Evolutionary conservation across 2,329 filamentous ascomycete species (phyloP).

Genomic region (Fusarium denticulatum): DNA sequence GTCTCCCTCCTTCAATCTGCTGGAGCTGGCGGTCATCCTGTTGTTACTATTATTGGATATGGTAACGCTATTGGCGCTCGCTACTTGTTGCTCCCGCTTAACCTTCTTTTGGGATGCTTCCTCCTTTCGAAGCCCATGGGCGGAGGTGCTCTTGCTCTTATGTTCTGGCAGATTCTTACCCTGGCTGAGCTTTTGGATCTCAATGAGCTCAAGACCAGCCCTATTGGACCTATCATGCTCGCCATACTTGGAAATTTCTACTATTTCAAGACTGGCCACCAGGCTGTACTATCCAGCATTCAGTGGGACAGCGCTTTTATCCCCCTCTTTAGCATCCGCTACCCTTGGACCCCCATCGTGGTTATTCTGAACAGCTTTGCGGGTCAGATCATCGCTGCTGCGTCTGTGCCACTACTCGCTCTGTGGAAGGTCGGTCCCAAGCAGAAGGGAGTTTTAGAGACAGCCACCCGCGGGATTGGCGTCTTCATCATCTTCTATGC

Average conservation of each 20-base stretch:
- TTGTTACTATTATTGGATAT: constrained; percentile 87
- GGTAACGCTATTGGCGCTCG: constrained; percentile 92
- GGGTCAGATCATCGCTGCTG: constrained; percentile 83
- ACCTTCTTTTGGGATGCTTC: constrained; percentile 79
- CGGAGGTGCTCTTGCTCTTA: constrained; percentile 80
- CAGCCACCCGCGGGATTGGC: constrained; percentile 74
- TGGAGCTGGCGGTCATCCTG: constrained; percentile 56
- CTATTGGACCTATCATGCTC: constrained; percentile 85
- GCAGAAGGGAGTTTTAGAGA: constrained; percentile 73
- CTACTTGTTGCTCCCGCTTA: constrained; percentile 84
- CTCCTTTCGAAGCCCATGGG: constrained; percentile 96
- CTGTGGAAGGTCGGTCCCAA: constrained; percentile 91
- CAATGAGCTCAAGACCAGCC: constrained; percentile 68
- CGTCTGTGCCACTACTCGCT: constrained; percentile 81
- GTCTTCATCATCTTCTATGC: constrained; percentile 86
- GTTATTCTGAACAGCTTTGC: constrained; percentile 89
- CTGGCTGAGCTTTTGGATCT: constrained; percentile 73
- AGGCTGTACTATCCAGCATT: constrained; percentile 85
- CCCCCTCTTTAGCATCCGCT: constrained; percentile 80
- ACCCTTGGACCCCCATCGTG: constrained; percentile 88
- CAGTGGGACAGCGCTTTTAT: constrained; percentile 98
- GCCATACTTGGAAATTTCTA: constrained; percentile 92
- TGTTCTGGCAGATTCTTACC: constrained; percentile 89
- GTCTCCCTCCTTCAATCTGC: constrained; percentile 73
- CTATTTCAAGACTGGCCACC: constrained; percentile 98